Evolutionary conservation across 2,329 filamentous ascomycete genomes (phyloP), one percentile per base, ranked within the genome.

Genomic region (Claviceps maximensis): DNA sequence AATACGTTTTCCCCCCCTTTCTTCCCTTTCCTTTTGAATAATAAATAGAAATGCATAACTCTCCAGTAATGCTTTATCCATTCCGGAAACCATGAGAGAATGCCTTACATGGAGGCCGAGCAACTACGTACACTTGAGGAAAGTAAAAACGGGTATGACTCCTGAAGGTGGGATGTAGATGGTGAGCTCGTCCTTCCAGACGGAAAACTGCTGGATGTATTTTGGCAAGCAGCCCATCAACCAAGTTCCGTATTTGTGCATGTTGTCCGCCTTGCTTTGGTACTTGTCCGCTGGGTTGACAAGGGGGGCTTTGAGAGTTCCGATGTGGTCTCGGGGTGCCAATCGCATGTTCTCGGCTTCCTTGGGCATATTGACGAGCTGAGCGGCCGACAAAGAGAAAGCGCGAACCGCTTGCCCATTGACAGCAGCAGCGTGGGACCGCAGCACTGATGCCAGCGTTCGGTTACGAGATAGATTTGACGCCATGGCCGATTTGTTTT

Each of bases 111-210:
- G 2, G 27, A 27, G 19, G 15, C 15, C 10, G 27, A 10, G 9
- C 21, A n/a, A 33, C 47, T 13, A 63, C 66, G 54, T 66, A 82
- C 80, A 81, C 75, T 97, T 97, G 63, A 98, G 78, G 75, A 98
- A 98, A 56, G 80, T 82, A 71, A 98, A 90, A 63, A 95, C 86
- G 41, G 93, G 93, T 61, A 96, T 81, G 62, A 97, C 83, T 60
- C 89, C 93, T 40, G 86, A 74, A 1, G 93, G 93, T 48, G 88
- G 78, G 65, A 97, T 93, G 72, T 94, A 91, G 69, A 96, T 88
- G 62, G 86, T 89, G 67, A 98, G 82, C 73, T 98, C 93, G 68
- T 98, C 93, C 75, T 98, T 98, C 93, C 93, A 98, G 53, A 98
- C 91, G 13, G 90, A 95, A 75, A 97, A 97, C 74, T 98, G 93